Evolutionary conservation across 2,329 filamentous ascomycete species (phyloP).

Genomic region (Penicillium polonicum): DNA sequence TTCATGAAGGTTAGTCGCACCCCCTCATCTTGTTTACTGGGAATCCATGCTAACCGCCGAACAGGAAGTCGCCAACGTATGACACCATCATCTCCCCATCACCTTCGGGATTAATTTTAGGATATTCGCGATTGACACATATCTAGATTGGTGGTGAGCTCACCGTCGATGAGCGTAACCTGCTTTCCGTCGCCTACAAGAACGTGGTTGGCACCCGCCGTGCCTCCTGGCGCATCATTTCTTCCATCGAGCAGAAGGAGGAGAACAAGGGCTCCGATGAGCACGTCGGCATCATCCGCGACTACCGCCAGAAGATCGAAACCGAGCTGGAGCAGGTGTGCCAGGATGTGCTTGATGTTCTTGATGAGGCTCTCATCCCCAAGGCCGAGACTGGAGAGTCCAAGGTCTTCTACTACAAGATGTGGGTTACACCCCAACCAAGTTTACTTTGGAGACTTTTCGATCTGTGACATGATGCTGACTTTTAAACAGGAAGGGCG

Average conservation of each 20-base stretch:
- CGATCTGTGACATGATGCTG: conserved; percentile 71
- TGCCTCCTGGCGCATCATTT: conserved; percentile 99
- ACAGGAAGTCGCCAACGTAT: conserved; percentile 91
- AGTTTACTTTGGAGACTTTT: no score
- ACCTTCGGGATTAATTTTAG: conserved; percentile 1
- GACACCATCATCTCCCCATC: conserved; percentile 23
- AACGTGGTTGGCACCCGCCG: conserved; percentile 98
- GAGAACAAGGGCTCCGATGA: conserved; percentile 97
- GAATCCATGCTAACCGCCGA: conserved; percentile 26
- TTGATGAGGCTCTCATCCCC: conserved; percentile 90
- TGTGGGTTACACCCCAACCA: conserved; percentile 54
- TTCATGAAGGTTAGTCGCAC: conserved; percentile 81
- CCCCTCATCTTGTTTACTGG: conserved; percentile 26
- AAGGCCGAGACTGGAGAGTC: conserved; percentile 96
- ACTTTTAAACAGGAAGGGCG: conserved; percentile 86
- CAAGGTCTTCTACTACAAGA: conserved; percentile 99
- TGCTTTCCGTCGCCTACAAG: conserved; percentile 99
- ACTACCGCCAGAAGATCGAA: conserved; percentile 99
- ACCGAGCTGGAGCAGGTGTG: conserved; percentile 95
- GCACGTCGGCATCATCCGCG: conserved; percentile 89
- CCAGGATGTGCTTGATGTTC: conserved; percentile 93
- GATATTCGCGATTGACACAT: conserved; percentile 20
- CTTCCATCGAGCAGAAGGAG: conserved; percentile 99
- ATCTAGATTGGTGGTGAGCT: conserved; percentile 64
- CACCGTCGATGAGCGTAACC: conserved; percentile 75